Evolutionary conservation across 306 rosid genomes (phyloP), one percentile per base, ranked within the genome.

Genomic region (Malus fusca): DNA sequence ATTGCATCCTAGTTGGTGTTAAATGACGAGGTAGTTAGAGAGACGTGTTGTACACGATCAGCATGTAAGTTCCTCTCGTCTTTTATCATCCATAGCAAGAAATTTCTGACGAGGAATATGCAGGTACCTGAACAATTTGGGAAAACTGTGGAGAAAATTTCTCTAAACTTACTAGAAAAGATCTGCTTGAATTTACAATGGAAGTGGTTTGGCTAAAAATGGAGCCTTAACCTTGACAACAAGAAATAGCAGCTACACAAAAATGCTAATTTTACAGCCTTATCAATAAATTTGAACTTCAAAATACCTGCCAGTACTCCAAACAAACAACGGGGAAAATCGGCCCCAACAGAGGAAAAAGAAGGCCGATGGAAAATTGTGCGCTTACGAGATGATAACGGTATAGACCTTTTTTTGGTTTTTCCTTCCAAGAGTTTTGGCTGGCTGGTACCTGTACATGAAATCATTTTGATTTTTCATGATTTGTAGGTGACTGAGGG

Each of bases 171-270:
- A 19, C 75, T 69, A 22, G 52, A 61, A 60, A 9, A 14, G 7
- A 60, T 37, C 76, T 69, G 42, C 46, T 46, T 71, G 48, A 75
- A 80, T 69, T 80, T 75, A 75, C 84, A 75, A 23, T 21, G 35
- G 72, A 80, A 52, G 33, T 61, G 28, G 28, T 10, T 60, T 18
- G 43, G 43, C 43, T 3, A 61, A 2, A 35, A 28, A 61, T 61
- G 35, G 13, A 61, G 28, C 30, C 52, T 48, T n/a, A 13, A 25
- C 71, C 23, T 80, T 35, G 55, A 35, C n/a, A 60, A 48, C 15
- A 69, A 62, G 48, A 68, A 75, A 61, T 53, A 7, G 28, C 7
- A 51, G 37, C 77, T 42, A 64, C 58, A 68, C 11, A n/a, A 33
- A 52, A 69, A 62, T 76, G 25, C 72, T 62, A 58, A 31, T 61